phyloP scores from a whole-genome alignment of 345 rosid species.

The Eucalyptus curtisii region DNA sequence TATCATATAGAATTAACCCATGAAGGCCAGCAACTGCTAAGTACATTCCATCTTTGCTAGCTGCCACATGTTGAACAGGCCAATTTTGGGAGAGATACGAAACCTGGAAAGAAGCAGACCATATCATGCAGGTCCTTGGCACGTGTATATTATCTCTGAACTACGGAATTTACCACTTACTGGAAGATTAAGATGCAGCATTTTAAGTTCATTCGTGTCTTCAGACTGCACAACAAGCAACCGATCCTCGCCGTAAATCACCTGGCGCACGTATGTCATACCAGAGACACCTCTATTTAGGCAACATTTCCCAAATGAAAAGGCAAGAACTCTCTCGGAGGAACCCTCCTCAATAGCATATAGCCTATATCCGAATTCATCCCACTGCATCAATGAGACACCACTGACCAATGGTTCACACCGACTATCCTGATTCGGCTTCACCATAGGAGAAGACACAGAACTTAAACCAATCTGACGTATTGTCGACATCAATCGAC shows the following conservation, averaged over 20 bases:
- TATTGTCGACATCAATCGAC: conserved; percentile 95
- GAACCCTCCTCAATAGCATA: conserved; percentile 87
- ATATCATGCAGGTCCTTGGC: conserved; percentile 4
- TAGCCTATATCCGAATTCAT: conserved; percentile 84
- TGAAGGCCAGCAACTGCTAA: conserved; percentile 93
- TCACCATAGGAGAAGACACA: conserved; percentile 64
- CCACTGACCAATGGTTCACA: conserved; percentile 86
- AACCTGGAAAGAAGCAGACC: conserved; percentile 44
- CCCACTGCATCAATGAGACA: conserved; percentile 90
- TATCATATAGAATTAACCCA: conserved; percentile 84
- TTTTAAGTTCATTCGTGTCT: conserved; percentile 84
- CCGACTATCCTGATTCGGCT: conserved; percentile 67
- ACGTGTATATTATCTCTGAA: not conserved
- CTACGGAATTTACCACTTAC: conserved; percentile 19
- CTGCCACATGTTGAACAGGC: conserved; percentile 99
- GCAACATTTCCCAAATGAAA: conserved; percentile 96
- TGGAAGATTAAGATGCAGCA: conserved; percentile 90
- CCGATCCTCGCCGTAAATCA: conserved; percentile 92
- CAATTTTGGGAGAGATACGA: conserved; percentile 88
- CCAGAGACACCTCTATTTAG: conserved; percentile 92
- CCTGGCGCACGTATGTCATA: conserved; percentile 84
- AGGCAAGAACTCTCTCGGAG: conserved; percentile 72
- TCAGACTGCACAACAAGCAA: conserved; percentile 96
- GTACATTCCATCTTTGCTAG: conserved; percentile 95
- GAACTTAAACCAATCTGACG: conserved; percentile 88